A percentile compares a stretch with the other conserved stretches of the same genome.
These are phyloP conservation scores for Sphaerulina musiva DNA, from an alignment of 2,329 filamentous ascomycete species.

Conservation along the genomic window DNA sequence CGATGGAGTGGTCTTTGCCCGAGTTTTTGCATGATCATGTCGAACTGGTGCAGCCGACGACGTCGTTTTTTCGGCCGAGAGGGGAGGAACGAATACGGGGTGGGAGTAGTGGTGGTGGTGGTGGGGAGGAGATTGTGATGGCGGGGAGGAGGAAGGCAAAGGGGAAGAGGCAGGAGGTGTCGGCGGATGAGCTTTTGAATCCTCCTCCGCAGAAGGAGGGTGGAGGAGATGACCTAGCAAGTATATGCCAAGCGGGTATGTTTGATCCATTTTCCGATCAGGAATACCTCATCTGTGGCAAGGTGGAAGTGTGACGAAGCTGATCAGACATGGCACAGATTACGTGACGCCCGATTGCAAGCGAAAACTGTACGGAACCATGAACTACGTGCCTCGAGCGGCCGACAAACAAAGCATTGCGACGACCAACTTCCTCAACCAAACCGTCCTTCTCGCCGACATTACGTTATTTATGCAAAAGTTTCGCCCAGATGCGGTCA, in stretches of 20 bases:
- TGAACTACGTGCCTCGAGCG: constrained; percentile 46
- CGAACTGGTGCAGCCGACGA: constrained; percentile 56
- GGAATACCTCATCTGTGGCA: no score
- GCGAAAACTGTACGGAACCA: constrained; percentile 49
- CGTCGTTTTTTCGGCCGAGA: constrained; percentile 46
- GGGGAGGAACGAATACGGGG: constrained; percentile 2
- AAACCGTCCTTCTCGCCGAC: constrained; percentile 49
- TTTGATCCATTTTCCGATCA: not conserved
- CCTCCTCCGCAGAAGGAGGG: not conserved
- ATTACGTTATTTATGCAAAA: constrained; percentile 50
- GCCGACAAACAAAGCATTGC: constrained; percentile 40
- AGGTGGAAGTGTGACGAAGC: constrained; percentile 19
- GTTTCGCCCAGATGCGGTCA: constrained; percentile 47
- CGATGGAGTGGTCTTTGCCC: constrained; percentile 53
- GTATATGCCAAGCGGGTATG: constrained; percentile 3
- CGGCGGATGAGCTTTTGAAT: no score
- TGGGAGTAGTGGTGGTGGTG: constrained; percentile 1
- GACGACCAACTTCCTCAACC: constrained; percentile 44
- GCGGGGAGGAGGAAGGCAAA: no score
- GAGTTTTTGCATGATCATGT: constrained; percentile 51
- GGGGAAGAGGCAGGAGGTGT: no score
- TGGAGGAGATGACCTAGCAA: not conserved
- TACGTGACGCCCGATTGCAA: constrained; percentile 51
- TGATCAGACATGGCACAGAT: constrained; percentile 43
- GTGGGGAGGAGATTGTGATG: no score